Base-by-base conservation (phyloP, 2,329 filamentous ascomycete species). In the Talaromyces verruculosus region DNA sequence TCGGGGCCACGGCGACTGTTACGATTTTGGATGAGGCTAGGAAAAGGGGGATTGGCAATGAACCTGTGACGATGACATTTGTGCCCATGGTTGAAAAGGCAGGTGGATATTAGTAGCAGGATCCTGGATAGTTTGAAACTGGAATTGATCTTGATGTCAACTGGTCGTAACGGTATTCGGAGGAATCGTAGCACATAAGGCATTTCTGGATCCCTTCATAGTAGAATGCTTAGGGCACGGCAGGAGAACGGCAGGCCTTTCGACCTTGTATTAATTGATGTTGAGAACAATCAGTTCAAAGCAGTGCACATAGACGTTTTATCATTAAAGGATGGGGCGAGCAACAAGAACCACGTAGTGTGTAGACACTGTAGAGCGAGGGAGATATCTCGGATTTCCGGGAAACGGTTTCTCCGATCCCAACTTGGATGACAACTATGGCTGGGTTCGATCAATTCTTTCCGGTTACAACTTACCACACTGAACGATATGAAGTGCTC, bases 1-100 rank as follows among this genome's bases (percentile, higher is more conserved):
- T 88, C 53, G 86, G 86, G 0, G 83, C 85, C 0, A 85, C 84
- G 0, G 84, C 84, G 2, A 88, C 85, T 0, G 75, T 79, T 47
- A 78, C 78, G 0, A 88, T 88, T 43, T 68, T 88, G 67, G 80
- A 84, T 30, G 86, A 87, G 69, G 86, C 85, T 2, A 77, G 73
- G 19, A 78, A 69, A 19, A 43, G n/a, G 41, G 41, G 41, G n/a
- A 43, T 43, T n/a, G 17, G 41, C 41, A 43, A 19, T 2, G 41
- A 43, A 8, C 41, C 41, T 43, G 8, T 43, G 17, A 43, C n/a
- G 17, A n/a, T 43, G 41, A 43, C 41, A 10, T 43, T 43, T 7
- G 19, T 19, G 41, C 17, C 41, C 19, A 19, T 19, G 41, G 2
- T 19, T 43, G 17, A 43, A 19, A 43, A 43, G n/a, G 41, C 17